Base-by-base conservation (phyloP, 2,329 filamentous ascomycete species). In the Sarocladium oryzae region DNA sequence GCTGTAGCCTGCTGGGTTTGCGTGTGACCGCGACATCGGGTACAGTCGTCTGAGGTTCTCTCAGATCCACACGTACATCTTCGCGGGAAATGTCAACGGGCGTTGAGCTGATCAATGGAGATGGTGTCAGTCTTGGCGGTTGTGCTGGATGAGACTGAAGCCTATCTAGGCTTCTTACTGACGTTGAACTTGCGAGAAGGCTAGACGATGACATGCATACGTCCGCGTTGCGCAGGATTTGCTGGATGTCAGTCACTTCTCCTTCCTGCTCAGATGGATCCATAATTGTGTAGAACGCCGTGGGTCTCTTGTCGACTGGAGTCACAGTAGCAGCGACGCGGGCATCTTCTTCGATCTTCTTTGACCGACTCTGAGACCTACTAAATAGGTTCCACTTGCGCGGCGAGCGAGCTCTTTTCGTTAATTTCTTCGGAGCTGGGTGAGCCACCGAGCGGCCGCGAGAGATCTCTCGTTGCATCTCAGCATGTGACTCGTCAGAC, bases 361-460 rank as follows among this genome's bases (percentile, higher is more conserved):
- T 74, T 2, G 56, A 59, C 49, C 63, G 61, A 32, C 64, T 72
- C 26, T 79, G 76, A 0, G 77, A 77, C 43, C 79, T 72, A 46
- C 80, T 74, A 56, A 85, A 85, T 11, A 84, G 62, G 55, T 83
- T 84, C 82, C 82, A 85, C 57, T 77, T 82, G 7, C 77, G 73
- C 21, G 80, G 79, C 23, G 78, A 80, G 38, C 71, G 75, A 1
- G 74, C 62, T 50, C 73, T 71, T 61, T 82, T 84, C 20, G 73
- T 70, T 20, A 81, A 63, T 61, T 83, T 84, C 63, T 76, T 82
- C 0, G 77, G 67, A 1, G 60, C 62, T 18, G 60, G 56, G 20
- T 55, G 63, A 2, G 61, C 57, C 10, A 61, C 53, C 40, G 53
- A 56, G 6, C 62, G 60, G 3, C 66, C 66, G 8, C 60, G 64